phyloP scores from a whole-genome alignment of 305 asterid species.

The Rubia balearica region DNA sequence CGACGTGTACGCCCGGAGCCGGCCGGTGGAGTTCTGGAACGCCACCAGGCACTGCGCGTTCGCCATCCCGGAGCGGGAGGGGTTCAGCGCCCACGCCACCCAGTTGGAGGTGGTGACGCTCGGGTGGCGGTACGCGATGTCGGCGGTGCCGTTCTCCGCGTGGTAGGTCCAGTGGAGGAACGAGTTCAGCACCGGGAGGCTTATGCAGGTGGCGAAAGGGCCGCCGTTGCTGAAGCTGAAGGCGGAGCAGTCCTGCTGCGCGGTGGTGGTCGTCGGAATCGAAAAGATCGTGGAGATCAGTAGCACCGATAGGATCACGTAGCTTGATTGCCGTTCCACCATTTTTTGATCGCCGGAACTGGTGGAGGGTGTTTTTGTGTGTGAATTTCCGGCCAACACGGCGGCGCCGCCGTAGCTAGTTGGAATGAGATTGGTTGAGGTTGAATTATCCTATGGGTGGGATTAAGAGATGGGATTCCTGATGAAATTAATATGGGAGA shows the following conservation, averaged over 20 bases:
- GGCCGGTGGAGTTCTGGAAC: conserved; percentile 26
- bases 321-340: neutral
- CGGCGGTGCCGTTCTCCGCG: conserved; percentile 36
- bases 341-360: neutral
- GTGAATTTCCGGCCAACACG: neutral
- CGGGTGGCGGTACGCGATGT: conserved; percentile 66
- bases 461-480: neutral
- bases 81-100: conserved; percentile 69
- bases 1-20: conserved; percentile 40
- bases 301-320: neutral
- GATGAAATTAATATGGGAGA: neutral
- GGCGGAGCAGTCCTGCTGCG: conserved; percentile 36
- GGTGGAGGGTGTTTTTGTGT: neutral
- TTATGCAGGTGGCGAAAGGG: conserved; percentile 26
- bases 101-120: conserved; percentile 34
- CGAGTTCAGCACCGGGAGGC: conserved; percentile 49
- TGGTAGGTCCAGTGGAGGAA: conserved; percentile 72
- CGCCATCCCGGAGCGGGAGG: conserved; percentile 25
- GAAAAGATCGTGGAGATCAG: conserved; percentile 5
- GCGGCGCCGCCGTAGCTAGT: neutral
- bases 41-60: conserved; percentile 67
- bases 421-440: neutral
- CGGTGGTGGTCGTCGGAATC: neutral
- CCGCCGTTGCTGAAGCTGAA: conserved; percentile 27
- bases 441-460: neutral